phyloP scores from a whole-genome alignment of 345 rosid species.

The Trapa incisa region DNA sequence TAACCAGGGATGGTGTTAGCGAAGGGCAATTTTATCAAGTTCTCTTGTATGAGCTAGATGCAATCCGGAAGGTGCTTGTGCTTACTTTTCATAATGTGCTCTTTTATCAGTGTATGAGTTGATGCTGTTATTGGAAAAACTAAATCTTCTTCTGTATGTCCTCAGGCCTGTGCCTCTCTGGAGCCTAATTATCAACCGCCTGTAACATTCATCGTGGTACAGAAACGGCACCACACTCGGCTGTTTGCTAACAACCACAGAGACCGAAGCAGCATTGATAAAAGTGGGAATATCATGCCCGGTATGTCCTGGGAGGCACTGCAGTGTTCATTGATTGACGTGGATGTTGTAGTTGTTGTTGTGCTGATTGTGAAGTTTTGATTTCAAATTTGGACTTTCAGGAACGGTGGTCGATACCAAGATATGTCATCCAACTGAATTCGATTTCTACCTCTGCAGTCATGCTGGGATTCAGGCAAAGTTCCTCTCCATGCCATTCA shows the following conservation, averaged over 20 bases:
- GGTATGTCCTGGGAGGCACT: constrained; percentile 22
- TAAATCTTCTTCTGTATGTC: neutral
- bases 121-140: neutral
- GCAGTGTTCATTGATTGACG: no score
- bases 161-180: constrained; percentile 71
- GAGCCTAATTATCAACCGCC: constrained; percentile 98
- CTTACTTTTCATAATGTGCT: neutral
- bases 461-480: constrained; percentile 98
- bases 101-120: neutral
- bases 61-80: constrained; percentile 20
- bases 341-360: neutral
- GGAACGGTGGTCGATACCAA: constrained; percentile 93
- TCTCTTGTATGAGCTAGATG: constrained; percentile 35
- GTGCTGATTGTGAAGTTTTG: neutral
- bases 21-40: constrained; percentile 80
- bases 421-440: constrained; percentile 95
- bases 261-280: constrained; percentile 81
- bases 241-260: constrained; percentile 84
- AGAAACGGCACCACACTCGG: constrained; percentile 94
- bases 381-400: constrained; percentile 13
- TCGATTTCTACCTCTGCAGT: constrained; percentile 95
- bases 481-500: constrained; percentile 2
- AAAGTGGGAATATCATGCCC: constrained; percentile 87
- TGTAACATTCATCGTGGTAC: constrained; percentile 91
- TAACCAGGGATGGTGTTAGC: constrained; percentile 89